Base-by-base conservation (phyloP, 2,329 filamentous ascomycete species). In the Aspergillus pseudoterreus region DNA sequence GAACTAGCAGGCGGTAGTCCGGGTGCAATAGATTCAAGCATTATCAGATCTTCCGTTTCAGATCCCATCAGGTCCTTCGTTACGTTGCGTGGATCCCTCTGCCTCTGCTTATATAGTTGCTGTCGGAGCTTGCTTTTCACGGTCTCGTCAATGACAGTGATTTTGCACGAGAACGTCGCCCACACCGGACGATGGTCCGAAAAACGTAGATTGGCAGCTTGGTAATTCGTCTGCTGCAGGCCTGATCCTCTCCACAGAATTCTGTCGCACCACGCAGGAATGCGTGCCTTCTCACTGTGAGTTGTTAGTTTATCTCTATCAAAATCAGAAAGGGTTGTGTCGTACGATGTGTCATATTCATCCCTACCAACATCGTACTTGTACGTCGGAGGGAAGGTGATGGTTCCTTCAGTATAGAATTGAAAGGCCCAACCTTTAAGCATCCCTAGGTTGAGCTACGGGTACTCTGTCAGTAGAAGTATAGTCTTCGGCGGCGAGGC, bases 151-250 rank as follows among this genome's bases (percentile, higher is more conserved):
- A 97, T 76, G 42, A 94, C 84, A 58, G 79, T 92, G 47, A 97
- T 87, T 1, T 80, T 83, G 70, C 92, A 95, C 59, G 90, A 82
- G 65, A 99, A 99, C 0, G 84, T 84, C 11, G 90, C 92, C 71
- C 90, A 96, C 0, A 99, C 92, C 2, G 94, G 94, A n/a, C 92
- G 83, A 70, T 99, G 94, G 65, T 99, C 94, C 0, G 94, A 99
- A 68, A 97, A 96, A 11, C 81, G 83, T 33, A 99, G 77, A 27
- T 90, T 85, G 3, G 92, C 91, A 48, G 83, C 86, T 63, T 89
- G 83, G 71, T 99, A 99, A 30, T 88, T 81, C 10, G 88, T 77
- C 67, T 97, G 94, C 39, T 85, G 84, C 33, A 99, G 80, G 60
- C 90, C 92, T 53, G 82, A 76, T 6, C 94, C 94, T 73, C 92